Evolutionary conservation across 352 stramenopile species (phyloP).

Genomic region (Globisporangium iwayamae): DNA sequence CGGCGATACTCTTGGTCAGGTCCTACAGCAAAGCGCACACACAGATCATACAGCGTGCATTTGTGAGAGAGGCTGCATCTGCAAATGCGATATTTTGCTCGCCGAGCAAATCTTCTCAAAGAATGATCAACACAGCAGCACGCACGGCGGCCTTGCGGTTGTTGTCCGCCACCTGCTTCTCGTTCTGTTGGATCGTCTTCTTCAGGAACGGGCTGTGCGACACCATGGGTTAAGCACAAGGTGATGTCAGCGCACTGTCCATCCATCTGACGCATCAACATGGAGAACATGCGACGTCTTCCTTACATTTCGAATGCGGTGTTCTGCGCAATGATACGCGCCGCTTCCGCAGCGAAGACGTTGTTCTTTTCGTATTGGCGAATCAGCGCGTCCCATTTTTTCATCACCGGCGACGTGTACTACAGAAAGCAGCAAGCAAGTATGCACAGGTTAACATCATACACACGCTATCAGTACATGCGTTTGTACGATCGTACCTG

Average conservation of each 20-base stretch:
- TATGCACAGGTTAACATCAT: not conserved
- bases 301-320: constrained; percentile 74
- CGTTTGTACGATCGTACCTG: constrained; percentile 26
- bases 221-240: not conserved
- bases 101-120: not conserved
- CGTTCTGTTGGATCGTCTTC: constrained; percentile 74
- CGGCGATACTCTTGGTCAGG: constrained; percentile 59
- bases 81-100: not conserved
- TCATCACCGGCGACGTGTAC: constrained; percentile 76
- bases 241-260: not conserved
- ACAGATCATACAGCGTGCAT: not conserved
- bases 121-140: not conserved
- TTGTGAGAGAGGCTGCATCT: not conserved
- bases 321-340: constrained; percentile 71
- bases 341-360: constrained; percentile 68
- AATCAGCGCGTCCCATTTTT: constrained; percentile 63
- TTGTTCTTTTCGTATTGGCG: constrained; percentile 80
- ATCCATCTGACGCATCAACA: not conserved
- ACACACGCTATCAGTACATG: not conserved
- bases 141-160: constrained; percentile 71
- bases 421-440: constrained; percentile 12
- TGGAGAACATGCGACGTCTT: not conserved
- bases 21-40: constrained; percentile 30
- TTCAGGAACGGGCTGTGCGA: constrained; percentile 64
- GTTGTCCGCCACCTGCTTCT: constrained; percentile 79